Base-by-base conservation (phyloP, 2,329 filamentous ascomycete genomes). In the Fusarium kyushuense region DNA sequence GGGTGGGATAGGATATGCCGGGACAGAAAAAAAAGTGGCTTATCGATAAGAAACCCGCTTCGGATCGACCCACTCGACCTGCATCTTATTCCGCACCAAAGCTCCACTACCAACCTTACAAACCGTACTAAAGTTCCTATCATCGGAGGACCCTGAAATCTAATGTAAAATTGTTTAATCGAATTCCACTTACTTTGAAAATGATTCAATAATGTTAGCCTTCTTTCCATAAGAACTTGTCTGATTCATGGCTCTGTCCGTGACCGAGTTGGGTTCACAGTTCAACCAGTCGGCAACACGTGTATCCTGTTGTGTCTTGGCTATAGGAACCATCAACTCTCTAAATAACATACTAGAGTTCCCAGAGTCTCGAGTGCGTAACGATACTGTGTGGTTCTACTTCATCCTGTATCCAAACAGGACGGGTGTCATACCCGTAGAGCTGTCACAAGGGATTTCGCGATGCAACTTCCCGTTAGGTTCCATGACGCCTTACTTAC, bases 1-100 rank as follows among this genome's bases (percentile, higher is more conserved):
- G 67, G 64, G 72, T 68, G 67, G 69, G 71, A 71, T 73, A 29
- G 40, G 23, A 51, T 33, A 59, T 57, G 59, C 53, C 41, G 47
- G 33, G 49, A 61, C 40, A 58, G 57, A 63, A 57, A 64, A 65
- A 71, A 72, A 74, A 75, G 54, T 71, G 64, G 67, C 69, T 77
- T 76, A 78, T 78, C 76, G 76, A 77, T 78, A 77, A 73, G 58
- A 13, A 51, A 29, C 14, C 32, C 35, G 23, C 17, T 25, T 38
- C 27, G 19, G 16, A 10, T 4, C 11, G 61, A 29, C 19, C 69
- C 67, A 65, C 65, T 33, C 17, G 7, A 12, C 23, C 17, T 36
- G 32, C 23, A 51, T 29, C 21, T 29, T 19, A 21, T 29, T 41
- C 46, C 51, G 29, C 54, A 32, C 23, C 23, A 13, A 38, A 29